phyloP scores from a whole-genome alignment of 1,284 basidiomycete species.

The Papiliotrema fonsecae region DNA sequence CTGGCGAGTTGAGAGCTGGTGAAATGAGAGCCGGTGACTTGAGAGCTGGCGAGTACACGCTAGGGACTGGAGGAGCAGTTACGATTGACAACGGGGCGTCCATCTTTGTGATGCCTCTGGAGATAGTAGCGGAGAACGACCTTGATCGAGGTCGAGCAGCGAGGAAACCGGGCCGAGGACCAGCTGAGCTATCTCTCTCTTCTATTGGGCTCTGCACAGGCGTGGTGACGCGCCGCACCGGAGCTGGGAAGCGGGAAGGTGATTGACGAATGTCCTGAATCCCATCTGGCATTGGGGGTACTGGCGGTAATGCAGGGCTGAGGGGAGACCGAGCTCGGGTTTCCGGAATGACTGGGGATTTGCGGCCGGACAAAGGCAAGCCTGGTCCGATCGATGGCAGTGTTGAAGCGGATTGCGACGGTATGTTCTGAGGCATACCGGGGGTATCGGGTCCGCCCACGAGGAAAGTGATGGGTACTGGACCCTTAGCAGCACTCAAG shows the following conservation, averaged over 20 bases:
- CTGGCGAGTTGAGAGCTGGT: no score
- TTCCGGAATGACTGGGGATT: conserved; percentile 10
- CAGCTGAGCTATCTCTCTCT: background rate
- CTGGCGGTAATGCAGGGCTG: conserved; percentile 9
- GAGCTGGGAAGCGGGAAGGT: conserved; percentile 15
- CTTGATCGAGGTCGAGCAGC: conserved; percentile 31
- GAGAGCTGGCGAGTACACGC: conserved; percentile 5
- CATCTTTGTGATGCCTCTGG: conserved; percentile 17
- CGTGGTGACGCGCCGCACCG: conserved; percentile 15
- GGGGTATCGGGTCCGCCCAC: conserved; percentile 20
- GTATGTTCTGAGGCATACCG: conserved; percentile 2
- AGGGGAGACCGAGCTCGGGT: conserved; percentile 12
- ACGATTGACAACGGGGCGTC: conserved; percentile 10
- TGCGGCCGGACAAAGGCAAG: conserved; percentile 11
- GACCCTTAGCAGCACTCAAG: conserved; percentile 27
- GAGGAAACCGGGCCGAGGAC: conserved; percentile 14
- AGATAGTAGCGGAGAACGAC: conserved; percentile 36
- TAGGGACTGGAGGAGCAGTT: conserved; percentile 11
- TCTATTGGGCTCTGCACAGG: conserved; percentile 9
- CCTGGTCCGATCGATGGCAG: conserved; percentile 15
- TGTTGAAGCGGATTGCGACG: background rate
- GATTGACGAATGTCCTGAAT: conserved; percentile 3
- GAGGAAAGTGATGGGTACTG: conserved; percentile 41
- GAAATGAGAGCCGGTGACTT: no score
- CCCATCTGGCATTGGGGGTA: conserved; percentile 7